A percentile compares a stretch with the other conserved stretches of the same genome.
Conservation (phyloP, 2,329 filamentous ascomycete species). For the Elsinoe necatrix region DNA sequence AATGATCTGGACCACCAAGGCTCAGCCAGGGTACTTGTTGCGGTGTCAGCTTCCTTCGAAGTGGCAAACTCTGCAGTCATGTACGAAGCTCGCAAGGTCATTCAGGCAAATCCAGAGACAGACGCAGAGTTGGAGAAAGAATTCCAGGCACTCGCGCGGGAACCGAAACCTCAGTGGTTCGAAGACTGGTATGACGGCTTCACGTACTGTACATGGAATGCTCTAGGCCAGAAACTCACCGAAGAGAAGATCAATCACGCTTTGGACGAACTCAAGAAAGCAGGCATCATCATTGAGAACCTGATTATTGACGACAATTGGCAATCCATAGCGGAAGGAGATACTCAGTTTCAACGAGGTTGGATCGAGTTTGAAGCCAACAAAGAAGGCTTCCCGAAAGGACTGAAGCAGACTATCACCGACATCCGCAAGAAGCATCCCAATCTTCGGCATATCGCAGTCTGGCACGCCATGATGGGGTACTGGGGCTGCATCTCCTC, state of each 20-base stretch:
- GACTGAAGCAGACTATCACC: slow-evolving; percentile 62
- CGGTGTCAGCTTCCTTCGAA: slow-evolving; percentile 65
- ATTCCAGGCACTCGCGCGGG: slow-evolving; percentile 39
- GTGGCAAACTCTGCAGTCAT: slow-evolving; percentile 69
- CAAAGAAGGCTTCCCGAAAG: slow-evolving; percentile 65
- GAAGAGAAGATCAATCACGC: slow-evolving; percentile 71
- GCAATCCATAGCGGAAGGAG: slow-evolving; percentile 62
- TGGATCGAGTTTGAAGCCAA: slow-evolving; percentile 87
- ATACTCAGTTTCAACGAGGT: slow-evolving; percentile 44
- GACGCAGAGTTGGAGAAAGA: slow-evolving; percentile 39
- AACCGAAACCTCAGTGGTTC: slow-evolving; percentile 56
- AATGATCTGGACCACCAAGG: slow-evolving; percentile 58
- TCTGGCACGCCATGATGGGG: slow-evolving; percentile 84
- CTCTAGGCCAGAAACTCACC: slow-evolving; percentile 71
- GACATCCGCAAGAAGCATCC: slow-evolving; percentile 60
- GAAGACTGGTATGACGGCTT: slow-evolving; percentile 88
- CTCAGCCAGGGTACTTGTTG: slow-evolving; percentile 56
- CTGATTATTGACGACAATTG: slow-evolving; percentile 97
- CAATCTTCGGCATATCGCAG: slow-evolving; percentile 72
- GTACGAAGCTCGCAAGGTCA: slow-evolving; percentile 71
- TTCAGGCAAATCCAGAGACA: slow-evolving; percentile 38
- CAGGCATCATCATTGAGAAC: slow-evolving; percentile 68
- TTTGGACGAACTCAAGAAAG: slow-evolving; percentile 59
- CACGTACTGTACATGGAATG: slow-evolving; percentile 96
- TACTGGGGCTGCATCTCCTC: slow-evolving; percentile 89